These are phyloP conservation scores for Leishmania aethiopica DNA, from an alignment of 208 protist genomes.

Conservation along the genomic window DNA sequence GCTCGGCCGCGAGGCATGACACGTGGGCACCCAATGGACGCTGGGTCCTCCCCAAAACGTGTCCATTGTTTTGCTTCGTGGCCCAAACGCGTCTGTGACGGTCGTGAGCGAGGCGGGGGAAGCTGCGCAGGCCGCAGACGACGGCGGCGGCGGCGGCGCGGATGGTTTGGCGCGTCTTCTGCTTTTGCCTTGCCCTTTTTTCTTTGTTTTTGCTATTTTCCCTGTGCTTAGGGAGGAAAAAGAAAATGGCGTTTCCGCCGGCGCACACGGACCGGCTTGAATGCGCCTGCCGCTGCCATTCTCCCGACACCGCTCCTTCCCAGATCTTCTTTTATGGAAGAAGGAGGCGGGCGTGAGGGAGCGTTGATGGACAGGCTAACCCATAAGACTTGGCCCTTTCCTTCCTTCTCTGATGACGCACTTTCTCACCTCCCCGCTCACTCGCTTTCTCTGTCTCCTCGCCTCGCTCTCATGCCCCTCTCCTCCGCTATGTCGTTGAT, in stretches of 20 bases:
- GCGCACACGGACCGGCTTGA: background rate
- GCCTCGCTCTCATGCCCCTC: background rate
- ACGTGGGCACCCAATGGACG: no score
- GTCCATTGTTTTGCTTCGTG: no score
- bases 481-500: background rate
- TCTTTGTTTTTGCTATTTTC: background rate
- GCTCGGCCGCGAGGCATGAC: no score
- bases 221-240: background rate
- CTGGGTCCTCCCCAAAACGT: no score
- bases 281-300: background rate
- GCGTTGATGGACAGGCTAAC: background rate
- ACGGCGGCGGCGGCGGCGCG: background rate
- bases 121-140: background rate
- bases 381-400: background rate
- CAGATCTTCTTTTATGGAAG: background rate
- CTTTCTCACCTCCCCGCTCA: background rate
- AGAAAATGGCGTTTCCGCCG: background rate
- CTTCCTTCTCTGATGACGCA: no score
- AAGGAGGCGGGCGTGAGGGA: no score
- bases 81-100: no score
- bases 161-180: background rate
- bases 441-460: background rate
- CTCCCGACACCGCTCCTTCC: background rate
- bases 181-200: background rate
- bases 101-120: no score